Conservation (phyloP, 2,329 filamentous ascomycete species). For the Aspergillus quadrilineatus region DNA sequence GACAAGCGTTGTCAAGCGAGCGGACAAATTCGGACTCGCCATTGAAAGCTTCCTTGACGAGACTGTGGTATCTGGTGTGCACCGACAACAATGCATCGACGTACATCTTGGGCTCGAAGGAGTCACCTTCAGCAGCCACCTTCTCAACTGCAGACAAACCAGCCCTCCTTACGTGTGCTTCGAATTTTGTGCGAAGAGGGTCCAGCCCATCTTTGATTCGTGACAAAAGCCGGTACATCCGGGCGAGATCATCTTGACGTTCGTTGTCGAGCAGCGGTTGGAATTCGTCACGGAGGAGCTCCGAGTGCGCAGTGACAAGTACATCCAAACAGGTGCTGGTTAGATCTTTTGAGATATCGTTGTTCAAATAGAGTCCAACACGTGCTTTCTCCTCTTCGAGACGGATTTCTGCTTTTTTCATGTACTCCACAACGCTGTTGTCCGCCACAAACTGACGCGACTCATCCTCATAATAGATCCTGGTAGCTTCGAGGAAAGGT, state of each 20-base stretch:
- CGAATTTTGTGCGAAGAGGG: constrained; percentile 81
- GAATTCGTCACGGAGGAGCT: constrained; percentile 89
- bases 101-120: constrained; percentile 92
- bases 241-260: constrained; percentile 88
- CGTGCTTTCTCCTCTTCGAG: constrained; percentile 92
- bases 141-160: constrained; percentile 87
- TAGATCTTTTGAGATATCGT: constrained; percentile 79
- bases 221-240: constrained; percentile 91
- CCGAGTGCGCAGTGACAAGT: constrained; percentile 83
- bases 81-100: constrained; percentile 93
- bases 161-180: constrained; percentile 87
- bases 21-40: constrained; percentile 96
- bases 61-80: constrained; percentile 85
- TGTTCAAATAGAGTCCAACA: constrained; percentile 85
- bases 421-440: constrained; percentile 97
- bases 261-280: constrained; percentile 91
- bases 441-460: constrained; percentile 93
- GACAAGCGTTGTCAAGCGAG: constrained; percentile 92
- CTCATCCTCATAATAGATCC: constrained; percentile 83
- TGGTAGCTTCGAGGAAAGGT: constrained; percentile 84
- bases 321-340: constrained; percentile 87
- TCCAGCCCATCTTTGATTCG: constrained; percentile 90
- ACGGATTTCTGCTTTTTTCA: constrained; percentile 96
- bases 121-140: constrained; percentile 82
- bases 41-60: constrained; percentile 89